phyloP scores from a whole-genome alignment of 2,329 filamentous ascomycete species.

The Cytospora piceae region DNA sequence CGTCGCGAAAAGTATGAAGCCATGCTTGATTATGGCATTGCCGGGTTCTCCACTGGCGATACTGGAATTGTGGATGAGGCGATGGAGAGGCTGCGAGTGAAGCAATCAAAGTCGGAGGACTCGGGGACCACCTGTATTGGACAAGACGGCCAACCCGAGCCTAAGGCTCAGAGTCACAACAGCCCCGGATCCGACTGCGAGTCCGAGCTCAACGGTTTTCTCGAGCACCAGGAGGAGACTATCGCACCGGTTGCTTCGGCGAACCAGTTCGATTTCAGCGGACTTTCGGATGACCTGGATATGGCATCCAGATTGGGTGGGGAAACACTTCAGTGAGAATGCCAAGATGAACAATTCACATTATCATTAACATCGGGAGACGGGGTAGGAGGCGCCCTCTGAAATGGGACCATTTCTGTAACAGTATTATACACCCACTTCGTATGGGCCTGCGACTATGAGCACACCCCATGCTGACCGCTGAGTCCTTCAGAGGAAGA shows the following conservation, averaged over 20 bases:
- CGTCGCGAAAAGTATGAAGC: conserved; percentile 24
- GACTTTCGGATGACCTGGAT: conserved; percentile 13
- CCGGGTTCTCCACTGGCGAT: conserved; percentile 22
- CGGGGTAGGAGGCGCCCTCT: not conserved
- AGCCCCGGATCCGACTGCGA: not conserved
- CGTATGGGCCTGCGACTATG: not conserved
- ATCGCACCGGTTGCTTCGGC: conserved; percentile 7
- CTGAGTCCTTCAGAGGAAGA: not conserved
- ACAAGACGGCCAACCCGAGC: not conserved
- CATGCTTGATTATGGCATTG: conserved; percentile 21
- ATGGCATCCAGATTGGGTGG: conserved; percentile 21
- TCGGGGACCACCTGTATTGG: not conserved
- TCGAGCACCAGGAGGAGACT: conserved; percentile 27
- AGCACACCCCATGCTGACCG: not conserved
- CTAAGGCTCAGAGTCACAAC: not conserved
- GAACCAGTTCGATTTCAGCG: conserved; percentile 1
- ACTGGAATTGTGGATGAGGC: conserved; percentile 6
- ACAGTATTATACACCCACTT: not conserved
- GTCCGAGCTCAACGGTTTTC: conserved; percentile 19
- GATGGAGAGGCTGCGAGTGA: not conserved
- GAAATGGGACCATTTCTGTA: not conserved
- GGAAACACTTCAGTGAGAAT: not conserved
- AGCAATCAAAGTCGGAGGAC: not conserved
- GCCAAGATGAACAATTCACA: not conserved
- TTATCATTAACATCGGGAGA: not conserved